Evolutionary conservation across 192 early-diverging fungal species (phyloP), one percentile per base, ranked within the genome.

Genomic region (Coemansia sp.): DNA sequence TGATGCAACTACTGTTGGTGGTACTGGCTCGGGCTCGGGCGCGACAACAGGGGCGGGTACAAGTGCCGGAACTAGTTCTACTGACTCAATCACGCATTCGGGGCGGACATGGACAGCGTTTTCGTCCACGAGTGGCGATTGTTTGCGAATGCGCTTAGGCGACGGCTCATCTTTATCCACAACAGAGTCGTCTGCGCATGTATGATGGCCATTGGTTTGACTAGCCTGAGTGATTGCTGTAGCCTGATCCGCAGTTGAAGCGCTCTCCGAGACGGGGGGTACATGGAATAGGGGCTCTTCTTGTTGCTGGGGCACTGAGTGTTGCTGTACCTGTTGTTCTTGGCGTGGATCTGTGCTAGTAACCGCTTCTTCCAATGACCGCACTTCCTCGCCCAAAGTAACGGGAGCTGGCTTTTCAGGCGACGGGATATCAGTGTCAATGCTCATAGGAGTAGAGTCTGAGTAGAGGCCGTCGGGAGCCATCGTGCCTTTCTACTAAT

Each of bases 61-160:
- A 50, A 36, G 9, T 17, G 64, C 9, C 6, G 50, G 9, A 6
- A n/a, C 63, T 7, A 9, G 33, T 3, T 64, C 63, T 19, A 24
- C 34, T 13, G 51, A 39, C 8, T 61, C 31, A 8, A 57, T 4
- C 11, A 19, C 14, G 3, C 7, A 1, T 11, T n/a, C 35, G 27
- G 56, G 31, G 42, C 13, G 33, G 19, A 29, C 31, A 3, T 14
- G 54, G 2, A 21, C 35, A n/a, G 27, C 9, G 16, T 13, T 33
- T 5, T 66, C 40, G 3, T 59, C 67, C 29, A 37, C 42, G n/a
- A 45, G 6, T 16, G 66, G 57, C 29, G 67, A 62, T 16, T 24
- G 40, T 13, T 68, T 76, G 42, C 79, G 79, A 67, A 81, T 67
- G 44, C 79, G 73, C 57, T 81, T 81, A 9, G 63, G 37, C 9